Conservation (phyloP, 1,284 basidiomycete species). For the Inonotus obliquus region DNA sequence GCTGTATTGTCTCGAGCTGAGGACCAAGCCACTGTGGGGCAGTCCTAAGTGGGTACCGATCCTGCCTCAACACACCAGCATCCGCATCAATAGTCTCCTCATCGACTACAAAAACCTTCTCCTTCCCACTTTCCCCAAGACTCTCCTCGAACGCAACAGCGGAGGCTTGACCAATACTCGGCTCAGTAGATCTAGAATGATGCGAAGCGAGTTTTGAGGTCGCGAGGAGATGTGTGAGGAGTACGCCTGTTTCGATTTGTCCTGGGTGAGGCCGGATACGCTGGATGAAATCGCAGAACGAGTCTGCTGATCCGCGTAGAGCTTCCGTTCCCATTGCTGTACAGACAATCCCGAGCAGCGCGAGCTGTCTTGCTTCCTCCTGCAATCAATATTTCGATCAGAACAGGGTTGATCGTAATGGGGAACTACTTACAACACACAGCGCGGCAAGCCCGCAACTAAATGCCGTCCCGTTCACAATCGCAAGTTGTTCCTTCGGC, state of each 20-base stretch:
- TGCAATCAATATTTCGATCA: too few species aligned
- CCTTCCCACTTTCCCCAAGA: constrained; percentile 55
- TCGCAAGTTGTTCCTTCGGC: constrained; percentile 80
- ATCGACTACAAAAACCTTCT: constrained; percentile 29
- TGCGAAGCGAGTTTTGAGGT: constrained; percentile 66
- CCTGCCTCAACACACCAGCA: constrained; percentile 57
- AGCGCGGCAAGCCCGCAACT: constrained; percentile 44
- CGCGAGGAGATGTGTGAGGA: constrained; percentile 64
- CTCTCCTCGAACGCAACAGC: not conserved
- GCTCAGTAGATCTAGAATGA: constrained; percentile 44
- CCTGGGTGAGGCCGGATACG: constrained; percentile 79
- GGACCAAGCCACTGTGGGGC: constrained; percentile 85
- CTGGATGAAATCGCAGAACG: constrained; percentile 81
- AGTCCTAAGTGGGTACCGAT: constrained; percentile 76
- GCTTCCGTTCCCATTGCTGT: constrained; percentile 87
- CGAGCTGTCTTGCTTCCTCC: constrained; percentile 67
- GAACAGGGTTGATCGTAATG: too few species aligned
- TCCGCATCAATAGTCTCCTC: constrained; percentile 47
- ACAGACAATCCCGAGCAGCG: constrained; percentile 67
- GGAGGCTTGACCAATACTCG: too few species aligned
- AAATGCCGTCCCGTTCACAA: constrained; percentile 84
- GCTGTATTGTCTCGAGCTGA: constrained; percentile 76
- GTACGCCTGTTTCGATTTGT: constrained; percentile 69
- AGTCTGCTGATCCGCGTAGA: constrained; percentile 64
- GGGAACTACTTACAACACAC: constrained; percentile 26